Evolutionary conservation across 139 green algal species (phyloP).

Genomic region (Cymbomonas tetramitiformis): DNA sequence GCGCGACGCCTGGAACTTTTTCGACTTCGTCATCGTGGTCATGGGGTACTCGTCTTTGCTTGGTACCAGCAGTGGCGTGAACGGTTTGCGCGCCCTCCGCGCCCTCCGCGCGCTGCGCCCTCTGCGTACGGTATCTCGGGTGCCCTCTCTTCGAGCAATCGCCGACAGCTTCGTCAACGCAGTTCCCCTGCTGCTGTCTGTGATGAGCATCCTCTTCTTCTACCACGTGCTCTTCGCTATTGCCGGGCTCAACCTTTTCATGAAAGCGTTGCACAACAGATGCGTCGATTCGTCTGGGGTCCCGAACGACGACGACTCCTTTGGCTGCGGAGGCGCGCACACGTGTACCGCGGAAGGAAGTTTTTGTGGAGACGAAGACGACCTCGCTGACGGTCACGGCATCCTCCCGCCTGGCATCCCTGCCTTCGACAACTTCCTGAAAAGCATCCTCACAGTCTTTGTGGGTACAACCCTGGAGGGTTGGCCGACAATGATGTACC

Average conservation of each 20-base stretch:
- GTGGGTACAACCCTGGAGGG: constrained; percentile 38
- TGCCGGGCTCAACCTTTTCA: constrained; percentile 42
- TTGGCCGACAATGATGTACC: constrained; percentile 24
- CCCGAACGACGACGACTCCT: no score
- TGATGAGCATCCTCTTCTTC: constrained; percentile 9
- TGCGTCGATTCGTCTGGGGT: constrained; percentile 29
- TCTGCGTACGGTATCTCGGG: not conserved
- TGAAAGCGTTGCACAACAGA: constrained; percentile 38
- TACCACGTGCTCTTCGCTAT: constrained; percentile 28
- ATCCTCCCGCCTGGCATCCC: no score
- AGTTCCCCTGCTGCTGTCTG: constrained; percentile 4
- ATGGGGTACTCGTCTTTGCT: no score
- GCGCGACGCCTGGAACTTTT: constrained; percentile 15
- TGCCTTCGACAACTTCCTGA: constrained; percentile 50
- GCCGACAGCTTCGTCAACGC: constrained; percentile 3
- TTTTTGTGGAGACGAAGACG: no score
- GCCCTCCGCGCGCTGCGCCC: constrained; percentile 4
- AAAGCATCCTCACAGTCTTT: constrained; percentile 47
- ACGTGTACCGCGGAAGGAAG: no score
- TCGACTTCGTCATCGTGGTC: constrained; percentile 26
- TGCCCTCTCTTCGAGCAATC: not conserved
- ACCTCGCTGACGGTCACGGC: no score
- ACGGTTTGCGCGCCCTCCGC: not conserved
- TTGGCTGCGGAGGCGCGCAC: no score
- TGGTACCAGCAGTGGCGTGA: no score